Evolutionary conservation across 140 eudicot genomes (phyloP).

Genomic region (Stevia rebaudiana): DNA sequence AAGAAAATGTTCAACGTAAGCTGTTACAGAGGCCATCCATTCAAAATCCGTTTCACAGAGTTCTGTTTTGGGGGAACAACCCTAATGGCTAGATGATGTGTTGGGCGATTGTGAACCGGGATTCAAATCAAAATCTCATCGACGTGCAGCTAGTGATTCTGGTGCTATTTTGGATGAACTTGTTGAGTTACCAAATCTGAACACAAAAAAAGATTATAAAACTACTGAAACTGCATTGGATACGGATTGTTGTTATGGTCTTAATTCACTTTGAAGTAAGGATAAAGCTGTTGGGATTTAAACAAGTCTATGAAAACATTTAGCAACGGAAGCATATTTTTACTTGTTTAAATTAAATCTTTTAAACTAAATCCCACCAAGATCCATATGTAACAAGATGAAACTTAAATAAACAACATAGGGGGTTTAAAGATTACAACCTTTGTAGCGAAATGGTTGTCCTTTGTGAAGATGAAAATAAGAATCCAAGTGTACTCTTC

Average conservation of each 20-base stretch:
- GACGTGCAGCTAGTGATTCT: constrained; percentile 60
- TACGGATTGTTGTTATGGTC: constrained; percentile 60
- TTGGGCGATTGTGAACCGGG: constrained; percentile 48
- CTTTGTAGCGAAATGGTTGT: no score
- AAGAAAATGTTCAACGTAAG: constrained; percentile 5
- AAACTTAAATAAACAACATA: no score
- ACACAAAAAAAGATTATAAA: constrained; percentile 27
- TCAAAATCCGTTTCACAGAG: constrained; percentile 46
- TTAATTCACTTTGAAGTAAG: constrained; percentile 69
- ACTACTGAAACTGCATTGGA: constrained; percentile 27
- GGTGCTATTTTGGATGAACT: constrained; percentile 43
- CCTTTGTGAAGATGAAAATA: no score
- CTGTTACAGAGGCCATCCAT: constrained; percentile 3
- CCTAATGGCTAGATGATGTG: constrained; percentile 62
- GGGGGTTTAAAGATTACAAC: no score
- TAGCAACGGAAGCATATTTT: no score
- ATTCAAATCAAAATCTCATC: constrained; percentile 27
- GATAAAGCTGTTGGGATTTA: constrained; percentile 17
- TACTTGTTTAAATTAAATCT: no score
- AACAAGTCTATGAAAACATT: no score
- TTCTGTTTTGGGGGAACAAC: constrained; percentile 51
- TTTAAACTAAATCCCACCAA: no score
- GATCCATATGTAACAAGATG: no score
- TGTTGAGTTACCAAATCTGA: constrained; percentile 30
- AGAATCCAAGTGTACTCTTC: no score